phyloP scores from a whole-genome alignment of 768 basidiomycete genomes.

The Lyophyllum semitale region DNA sequence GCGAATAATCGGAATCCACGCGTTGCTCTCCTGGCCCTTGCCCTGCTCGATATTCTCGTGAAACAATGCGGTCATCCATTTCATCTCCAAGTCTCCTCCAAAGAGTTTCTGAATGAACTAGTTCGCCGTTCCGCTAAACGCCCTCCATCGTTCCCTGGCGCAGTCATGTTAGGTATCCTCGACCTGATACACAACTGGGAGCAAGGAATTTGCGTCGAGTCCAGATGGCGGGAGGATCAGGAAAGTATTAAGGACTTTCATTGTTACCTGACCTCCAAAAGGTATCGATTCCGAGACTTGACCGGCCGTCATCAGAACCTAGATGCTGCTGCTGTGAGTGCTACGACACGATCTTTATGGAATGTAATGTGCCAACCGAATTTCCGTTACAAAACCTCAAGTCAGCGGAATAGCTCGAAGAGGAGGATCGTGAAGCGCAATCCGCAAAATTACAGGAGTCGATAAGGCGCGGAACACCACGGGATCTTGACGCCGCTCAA shows the following conservation, averaged over 20 bases:
- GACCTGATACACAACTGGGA: slow-evolving; percentile 95
- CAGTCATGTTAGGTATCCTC: slow-evolving; percentile 92
- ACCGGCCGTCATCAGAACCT: slow-evolving; percentile 31
- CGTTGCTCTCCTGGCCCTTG: slow-evolving; percentile 81
- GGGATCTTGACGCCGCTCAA: slow-evolving; percentile 93
- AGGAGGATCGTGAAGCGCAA: slow-evolving; percentile 93
- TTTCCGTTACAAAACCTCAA: slow-evolving; percentile 69
- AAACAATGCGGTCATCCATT: slow-evolving; percentile 97
- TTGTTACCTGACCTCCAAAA: slow-evolving; percentile 90
- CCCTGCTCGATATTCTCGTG: slow-evolving; percentile 88
- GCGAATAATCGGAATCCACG: slow-evolving; percentile 95
- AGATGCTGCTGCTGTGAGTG: slow-evolving; percentile 45
- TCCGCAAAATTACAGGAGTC: slow-evolving; percentile 98
- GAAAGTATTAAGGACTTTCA: slow-evolving; percentile 99
- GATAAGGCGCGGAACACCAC: slow-evolving; percentile 92
- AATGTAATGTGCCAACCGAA: background rate
- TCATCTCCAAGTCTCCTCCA: slow-evolving; percentile 94
- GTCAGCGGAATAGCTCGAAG: slow-evolving; percentile 93
- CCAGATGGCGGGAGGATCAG: slow-evolving; percentile 94
- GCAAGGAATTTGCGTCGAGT: slow-evolving; percentile 85
- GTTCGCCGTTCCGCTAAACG: slow-evolving; percentile 97
- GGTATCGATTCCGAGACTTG: slow-evolving; percentile 72
- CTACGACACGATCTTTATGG: background rate
- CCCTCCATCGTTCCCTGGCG: slow-evolving; percentile 91
- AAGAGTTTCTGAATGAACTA: slow-evolving; percentile 98